These are phyloP conservation scores for Dioscorea cayenensis DNA, from an alignment of 116 monocot species.

Conservation along the genomic window DNA sequence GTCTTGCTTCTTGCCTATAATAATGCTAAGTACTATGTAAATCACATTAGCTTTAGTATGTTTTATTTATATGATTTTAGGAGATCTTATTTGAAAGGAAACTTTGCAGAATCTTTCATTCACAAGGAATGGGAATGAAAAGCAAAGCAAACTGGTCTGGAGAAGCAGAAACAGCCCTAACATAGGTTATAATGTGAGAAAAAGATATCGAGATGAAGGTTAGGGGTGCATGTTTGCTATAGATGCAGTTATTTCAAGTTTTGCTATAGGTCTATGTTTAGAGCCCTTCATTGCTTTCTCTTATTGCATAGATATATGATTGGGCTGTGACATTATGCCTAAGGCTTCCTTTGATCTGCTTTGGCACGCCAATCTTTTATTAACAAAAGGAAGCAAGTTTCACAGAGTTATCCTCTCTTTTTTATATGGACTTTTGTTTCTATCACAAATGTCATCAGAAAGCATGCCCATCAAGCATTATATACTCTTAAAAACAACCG, in stretches of 20 bases:
- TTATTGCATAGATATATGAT: too few species aligned
- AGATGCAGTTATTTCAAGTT: background rate
- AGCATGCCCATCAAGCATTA: too few species aligned
- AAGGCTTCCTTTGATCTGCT: too few species aligned
- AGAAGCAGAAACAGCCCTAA: constrained; percentile 57
- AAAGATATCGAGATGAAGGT: constrained; percentile 38
- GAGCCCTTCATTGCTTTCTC: background rate
- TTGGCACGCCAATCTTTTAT: too few species aligned
- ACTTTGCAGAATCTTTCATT: constrained; percentile 77
- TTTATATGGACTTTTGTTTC: too few species aligned
- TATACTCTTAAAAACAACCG: background rate
- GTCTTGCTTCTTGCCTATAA: background rate
- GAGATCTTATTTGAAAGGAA: constrained; percentile 1
- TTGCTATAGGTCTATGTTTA: background rate
- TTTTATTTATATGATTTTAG: constrained; percentile 6
- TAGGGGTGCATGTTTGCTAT: constrained; percentile 16
- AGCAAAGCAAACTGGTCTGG: constrained; percentile 95
- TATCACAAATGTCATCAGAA: too few species aligned
- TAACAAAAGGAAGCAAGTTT: too few species aligned
- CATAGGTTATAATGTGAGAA: constrained; percentile 24
- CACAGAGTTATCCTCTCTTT: too few species aligned
- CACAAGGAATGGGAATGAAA: constrained; percentile 59
- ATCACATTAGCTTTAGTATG: background rate
- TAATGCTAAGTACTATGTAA: background rate
- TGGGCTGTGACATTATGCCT: too few species aligned